A percentile compares a stretch with the other conserved stretches of the same genome.
phyloP scores from a whole-genome alignment of 1,284 basidiomycete species.

The Malassezia obtusa region DNA sequence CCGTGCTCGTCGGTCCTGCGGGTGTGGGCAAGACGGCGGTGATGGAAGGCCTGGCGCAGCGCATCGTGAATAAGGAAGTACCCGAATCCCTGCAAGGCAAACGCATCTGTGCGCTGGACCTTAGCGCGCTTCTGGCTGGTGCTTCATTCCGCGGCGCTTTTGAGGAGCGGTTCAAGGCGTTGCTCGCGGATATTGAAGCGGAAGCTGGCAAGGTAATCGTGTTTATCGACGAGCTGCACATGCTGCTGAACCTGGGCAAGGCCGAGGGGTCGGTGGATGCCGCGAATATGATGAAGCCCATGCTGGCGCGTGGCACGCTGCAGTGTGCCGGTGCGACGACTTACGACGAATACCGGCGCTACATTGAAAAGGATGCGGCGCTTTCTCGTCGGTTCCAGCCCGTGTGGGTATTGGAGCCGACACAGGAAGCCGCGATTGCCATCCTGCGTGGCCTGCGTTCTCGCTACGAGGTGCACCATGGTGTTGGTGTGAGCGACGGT shows the following conservation, averaged over 20 bases:
- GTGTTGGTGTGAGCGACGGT: slow-evolving; percentile 68
- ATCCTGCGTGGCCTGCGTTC: slow-evolving; percentile 81
- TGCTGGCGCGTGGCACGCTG: slow-evolving; percentile 67
- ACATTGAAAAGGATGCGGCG: slow-evolving; percentile 76
- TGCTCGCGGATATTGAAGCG: slow-evolving; percentile 83
- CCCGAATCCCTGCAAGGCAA: slow-evolving; percentile 54
- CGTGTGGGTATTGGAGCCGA: slow-evolving; percentile 81
- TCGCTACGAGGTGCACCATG: slow-evolving; percentile 55
- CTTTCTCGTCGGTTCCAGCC: slow-evolving; percentile 81
- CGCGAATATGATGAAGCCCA: slow-evolving; percentile 36
- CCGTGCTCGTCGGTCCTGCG: slow-evolving; percentile 56
- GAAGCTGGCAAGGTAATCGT: slow-evolving; percentile 76
- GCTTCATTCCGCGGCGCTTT: slow-evolving; percentile 95
- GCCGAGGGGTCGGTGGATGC: slow-evolving; percentile 27
- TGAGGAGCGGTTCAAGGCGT: slow-evolving; percentile 89
- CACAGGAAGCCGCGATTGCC: slow-evolving; percentile 75
- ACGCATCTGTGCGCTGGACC: slow-evolving; percentile 66
- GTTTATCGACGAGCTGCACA: slow-evolving; percentile 74
- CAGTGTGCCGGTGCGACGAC: slow-evolving; percentile 85
- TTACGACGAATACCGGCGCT: slow-evolving; percentile 79
- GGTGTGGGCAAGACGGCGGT: slow-evolving; percentile 58
- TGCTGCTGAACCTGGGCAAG: slow-evolving; percentile 41
- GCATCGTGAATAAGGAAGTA: slow-evolving; percentile 80
- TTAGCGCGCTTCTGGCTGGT: slow-evolving; percentile 90
- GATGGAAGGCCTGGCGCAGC: slow-evolving; percentile 75